Base-by-base conservation (phyloP, 352 stramenopile species). In the Phytophthora podocarpi region DNA sequence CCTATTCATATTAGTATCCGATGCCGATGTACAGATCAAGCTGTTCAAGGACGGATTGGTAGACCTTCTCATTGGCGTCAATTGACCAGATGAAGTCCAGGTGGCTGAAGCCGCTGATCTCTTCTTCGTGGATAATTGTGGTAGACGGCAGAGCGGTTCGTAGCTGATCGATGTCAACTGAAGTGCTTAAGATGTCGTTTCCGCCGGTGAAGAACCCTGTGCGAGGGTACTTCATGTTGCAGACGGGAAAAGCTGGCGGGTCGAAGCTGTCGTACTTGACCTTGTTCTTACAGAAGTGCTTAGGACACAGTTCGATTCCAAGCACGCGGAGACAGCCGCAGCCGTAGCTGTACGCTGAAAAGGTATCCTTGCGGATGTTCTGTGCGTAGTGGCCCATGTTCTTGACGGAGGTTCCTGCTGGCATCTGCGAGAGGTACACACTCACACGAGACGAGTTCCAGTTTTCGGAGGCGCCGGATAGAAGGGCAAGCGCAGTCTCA, bases 361-460 rank as follows among this genome's bases (percentile, higher is more conserved):
- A 88, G 5, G 68, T 79, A 12, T 72, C 41, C 27, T 67, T 55
- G 24, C 78, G 78, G 34, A 86, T 83, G 37, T 37, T 67, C 45
- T 86, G 78, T 8, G 74, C 74, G 49, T 69, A 88, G 48, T 83
- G 78, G 0, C 36, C 71, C 40, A 86, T 54, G 42, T 81, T 88
- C 58, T 84, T 88, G 21, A 84, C 71, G 4, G 76, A 84, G 9
- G 76, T 86, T 21, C 76, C 76, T 9, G 76, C 71, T 1, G 76
- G 76, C 27, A 69, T 81, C 34, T 88, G 59, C 13, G 73, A 70
- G n/a, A 85, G 46, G 20, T 88, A 88, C 2, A 88, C 76, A 27
- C 69, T 45, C 9, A 88, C 66, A 1, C 78, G 69, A 11, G 70
- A 78, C 31, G 42, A 49, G 55, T 88, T 88, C 42, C 72, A 59